These are phyloP conservation scores for Phytophthora cactorum DNA, from an alignment of 352 stramenopile genomes.

Conservation along the genomic window DNA sequence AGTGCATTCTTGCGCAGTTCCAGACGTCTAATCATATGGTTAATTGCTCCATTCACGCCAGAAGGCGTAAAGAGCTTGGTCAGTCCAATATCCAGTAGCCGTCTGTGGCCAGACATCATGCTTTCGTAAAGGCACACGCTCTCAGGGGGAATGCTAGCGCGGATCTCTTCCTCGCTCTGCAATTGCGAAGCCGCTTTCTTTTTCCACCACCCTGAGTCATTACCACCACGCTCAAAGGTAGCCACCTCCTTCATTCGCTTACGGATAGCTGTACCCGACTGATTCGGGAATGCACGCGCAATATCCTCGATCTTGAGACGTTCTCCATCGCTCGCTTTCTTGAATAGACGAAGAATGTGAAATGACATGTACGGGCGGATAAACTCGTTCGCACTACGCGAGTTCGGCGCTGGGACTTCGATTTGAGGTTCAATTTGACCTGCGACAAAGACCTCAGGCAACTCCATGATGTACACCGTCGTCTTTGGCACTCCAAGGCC, in stretches of 20 bases:
- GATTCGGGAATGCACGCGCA: conserved; percentile 79
- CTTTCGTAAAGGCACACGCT: conserved; percentile 88
- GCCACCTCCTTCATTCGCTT: conserved; percentile 89
- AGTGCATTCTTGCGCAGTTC: conserved; percentile 69
- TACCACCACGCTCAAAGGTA: conserved; percentile 85
- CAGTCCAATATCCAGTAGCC: conserved; percentile 78
- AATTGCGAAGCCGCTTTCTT: conserved; percentile 71
- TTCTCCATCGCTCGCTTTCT: conserved; percentile 81
- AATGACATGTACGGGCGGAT: conserved; percentile 90
- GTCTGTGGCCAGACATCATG: conserved; percentile 87
- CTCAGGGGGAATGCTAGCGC: conserved; percentile 74
- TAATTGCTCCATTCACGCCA: conserved; percentile 76
- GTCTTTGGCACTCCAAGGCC: conserved; percentile 59
- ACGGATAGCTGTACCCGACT: conserved; percentile 82
- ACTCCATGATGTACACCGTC: conserved; percentile 78
- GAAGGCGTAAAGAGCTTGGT: conserved; percentile 83
- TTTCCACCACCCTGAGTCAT: conserved; percentile 86
- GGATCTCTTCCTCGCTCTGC: conserved; percentile 80
- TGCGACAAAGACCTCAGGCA: conserved; percentile 77
- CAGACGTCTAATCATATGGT: conserved; percentile 76
- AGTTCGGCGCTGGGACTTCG: conserved; percentile 84
- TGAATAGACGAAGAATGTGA: conserved; percentile 84
- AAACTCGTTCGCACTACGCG: conserved; percentile 81
- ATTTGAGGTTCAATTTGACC: conserved; percentile 86
- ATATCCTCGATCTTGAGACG: conserved; percentile 88